These are phyloP conservation scores for Venturia asperata DNA, from an alignment of 2,329 filamentous ascomycete genomes.

Conservation along the genomic window DNA sequence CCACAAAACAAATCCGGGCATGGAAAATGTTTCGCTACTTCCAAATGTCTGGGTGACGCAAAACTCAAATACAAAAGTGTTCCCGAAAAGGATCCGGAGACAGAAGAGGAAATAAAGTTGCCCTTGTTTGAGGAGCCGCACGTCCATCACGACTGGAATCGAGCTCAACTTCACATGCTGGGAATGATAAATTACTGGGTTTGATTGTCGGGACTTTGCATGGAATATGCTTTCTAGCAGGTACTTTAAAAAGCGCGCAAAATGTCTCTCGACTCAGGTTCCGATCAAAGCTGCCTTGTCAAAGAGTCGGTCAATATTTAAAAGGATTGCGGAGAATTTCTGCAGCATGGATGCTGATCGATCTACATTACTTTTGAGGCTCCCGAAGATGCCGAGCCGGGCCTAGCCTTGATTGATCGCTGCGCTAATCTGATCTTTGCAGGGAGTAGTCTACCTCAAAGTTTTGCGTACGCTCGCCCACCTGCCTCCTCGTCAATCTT, in stretches of 20 bases:
- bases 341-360: too few species aligned
- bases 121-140: slow-evolving; percentile 3
- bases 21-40: not conserved
- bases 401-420: not conserved
- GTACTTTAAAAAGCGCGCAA: not conserved
- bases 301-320: too few species aligned
- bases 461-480: slow-evolving; percentile 25
- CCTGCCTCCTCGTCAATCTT: slow-evolving; percentile 43
- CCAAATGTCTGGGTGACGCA: not conserved
- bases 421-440: not conserved
- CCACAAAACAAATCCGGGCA: not conserved
- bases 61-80: not conserved
- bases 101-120: not conserved
- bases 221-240: not conserved
- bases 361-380: not conserved
- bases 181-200: not conserved
- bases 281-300: too few species aligned
- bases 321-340: too few species aligned
- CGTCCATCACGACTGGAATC: not conserved
- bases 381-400: not conserved
- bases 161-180: not conserved
- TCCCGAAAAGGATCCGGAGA: not conserved
- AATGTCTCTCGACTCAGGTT: too few species aligned
- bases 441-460: not conserved
- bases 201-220: not conserved